A percentile compares a stretch with the other conserved stretches of the same genome.
Evolutionary conservation across 345 rosid genomes (phyloP).

Genomic region (Moricandia arvensis): DNA sequence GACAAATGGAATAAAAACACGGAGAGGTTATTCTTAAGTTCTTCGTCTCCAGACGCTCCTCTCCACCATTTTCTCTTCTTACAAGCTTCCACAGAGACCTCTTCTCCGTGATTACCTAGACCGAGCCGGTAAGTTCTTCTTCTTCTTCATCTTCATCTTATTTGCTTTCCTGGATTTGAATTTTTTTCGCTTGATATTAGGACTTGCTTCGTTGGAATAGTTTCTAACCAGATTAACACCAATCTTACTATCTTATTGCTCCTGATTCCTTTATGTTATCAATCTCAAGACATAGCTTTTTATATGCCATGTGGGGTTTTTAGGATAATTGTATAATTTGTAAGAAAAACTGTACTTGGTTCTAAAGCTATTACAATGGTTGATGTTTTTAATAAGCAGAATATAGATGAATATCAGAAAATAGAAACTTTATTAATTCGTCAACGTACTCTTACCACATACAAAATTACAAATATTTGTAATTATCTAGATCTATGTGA

Average conservation of each 20-base stretch:
- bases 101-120: neutral
- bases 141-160: slow-evolving; percentile 12
- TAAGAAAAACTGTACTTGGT: neutral
- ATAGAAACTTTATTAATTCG: neutral
- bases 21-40: slow-evolving; percentile 21
- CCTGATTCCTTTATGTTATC: neutral
- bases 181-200: neutral
- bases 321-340: neutral
- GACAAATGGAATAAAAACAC: slow-evolving; percentile 4
- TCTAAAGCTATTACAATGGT: neutral
- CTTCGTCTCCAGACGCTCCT: slow-evolving; percentile 20
- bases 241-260: neutral
- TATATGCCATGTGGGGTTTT: neutral
- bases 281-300: neutral
- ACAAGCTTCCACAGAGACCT: slow-evolving; percentile 30
- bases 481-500: neutral
- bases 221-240: neutral
- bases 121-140: slow-evolving; percentile 19
- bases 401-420: neutral
- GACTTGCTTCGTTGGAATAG: slow-evolving; percentile 7
- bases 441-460: neutral
- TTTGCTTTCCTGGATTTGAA: neutral
- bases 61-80: slow-evolving; percentile 35
- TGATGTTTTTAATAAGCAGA: neutral
- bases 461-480: neutral